These are phyloP conservation scores for Saccharomycopsis selenospora DNA, from an alignment of 805 yeast genomes.

Conservation along the genomic window DNA sequence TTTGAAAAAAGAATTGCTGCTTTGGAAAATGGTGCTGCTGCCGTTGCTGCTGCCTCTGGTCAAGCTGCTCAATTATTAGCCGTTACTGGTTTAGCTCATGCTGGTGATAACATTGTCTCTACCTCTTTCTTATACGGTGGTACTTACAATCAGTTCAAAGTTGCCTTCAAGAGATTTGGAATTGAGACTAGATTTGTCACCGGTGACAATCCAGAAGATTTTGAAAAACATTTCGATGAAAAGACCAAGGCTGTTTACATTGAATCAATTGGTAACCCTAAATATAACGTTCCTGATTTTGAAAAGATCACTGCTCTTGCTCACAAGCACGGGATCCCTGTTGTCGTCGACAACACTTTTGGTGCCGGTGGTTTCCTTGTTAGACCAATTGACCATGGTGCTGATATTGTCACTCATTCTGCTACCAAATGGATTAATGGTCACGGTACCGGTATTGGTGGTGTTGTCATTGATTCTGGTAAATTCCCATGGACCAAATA, in stretches of 20 bases:
- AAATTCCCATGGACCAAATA: conserved; percentile 85
- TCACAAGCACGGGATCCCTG: conserved; percentile 80
- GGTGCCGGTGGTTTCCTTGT: conserved; percentile 93
- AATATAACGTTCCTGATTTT: conserved; percentile 87
- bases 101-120: conserved; percentile 86
- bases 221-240: conserved; percentile 67
- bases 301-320: conserved; percentile 68
- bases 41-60: conserved; percentile 88
- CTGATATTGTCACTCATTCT: conserved; percentile 86
- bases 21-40: conserved; percentile 87
- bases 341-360: conserved; percentile 92
- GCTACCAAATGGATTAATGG: conserved; percentile 99
- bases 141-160: conserved; percentile 91
- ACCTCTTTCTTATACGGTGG: conserved; percentile 91
- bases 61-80: conserved; percentile 93
- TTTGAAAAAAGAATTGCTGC: conserved; percentile 91
- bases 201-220: conserved; percentile 69
- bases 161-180: conserved; percentile 82
- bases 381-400: conserved; percentile 82
- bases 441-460: conserved; percentile 92
- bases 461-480: conserved; percentile 85
- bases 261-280: conserved; percentile 91
- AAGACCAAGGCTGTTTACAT: conserved; percentile 85
- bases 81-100: conserved; percentile 71
- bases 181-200: conserved; percentile 78